phyloP scores from a whole-genome alignment of 2,329 filamentous ascomycete genomes.

The Hymenoscyphus salicellus region DNA sequence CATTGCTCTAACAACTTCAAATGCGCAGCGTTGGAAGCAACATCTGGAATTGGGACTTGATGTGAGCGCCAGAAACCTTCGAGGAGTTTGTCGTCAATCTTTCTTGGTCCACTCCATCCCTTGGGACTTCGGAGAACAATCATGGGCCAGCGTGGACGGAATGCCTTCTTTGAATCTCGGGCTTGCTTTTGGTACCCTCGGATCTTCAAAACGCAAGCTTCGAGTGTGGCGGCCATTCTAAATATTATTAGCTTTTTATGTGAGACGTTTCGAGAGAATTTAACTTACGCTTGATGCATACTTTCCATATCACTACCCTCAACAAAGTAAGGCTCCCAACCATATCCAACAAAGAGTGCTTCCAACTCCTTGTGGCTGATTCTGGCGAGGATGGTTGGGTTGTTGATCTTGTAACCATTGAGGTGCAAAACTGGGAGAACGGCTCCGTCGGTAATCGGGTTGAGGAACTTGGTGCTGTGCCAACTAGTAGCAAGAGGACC shows the following conservation, averaged over 20 bases:
- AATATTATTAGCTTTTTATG: background rate
- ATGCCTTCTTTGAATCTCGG: constrained; percentile 65
- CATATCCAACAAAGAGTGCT: constrained; percentile 68
- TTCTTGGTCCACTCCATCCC: constrained; percentile 74
- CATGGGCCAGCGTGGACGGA: constrained; percentile 75
- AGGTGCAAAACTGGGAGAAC: constrained; percentile 75
- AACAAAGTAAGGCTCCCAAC: constrained; percentile 77
- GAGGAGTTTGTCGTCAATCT: constrained; percentile 66
- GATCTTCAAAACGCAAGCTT: constrained; percentile 70
- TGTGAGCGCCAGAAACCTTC: constrained; percentile 78
- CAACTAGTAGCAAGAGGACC: constrained; percentile 75
- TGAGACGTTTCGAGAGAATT: background rate
- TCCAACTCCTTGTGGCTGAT: constrained; percentile 72
- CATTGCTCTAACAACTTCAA: constrained; percentile 68
- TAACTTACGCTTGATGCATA: constrained; percentile 66
- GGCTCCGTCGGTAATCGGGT: constrained; percentile 73
- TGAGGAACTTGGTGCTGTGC: constrained; percentile 81
- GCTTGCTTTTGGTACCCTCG: constrained; percentile 66
- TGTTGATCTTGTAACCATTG: constrained; percentile 85
- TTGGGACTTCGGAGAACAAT: constrained; percentile 74
- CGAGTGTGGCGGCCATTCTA: constrained; percentile 69
- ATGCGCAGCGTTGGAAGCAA: constrained; percentile 61
- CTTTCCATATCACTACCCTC: constrained; percentile 69
- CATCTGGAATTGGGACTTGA: constrained; percentile 73
- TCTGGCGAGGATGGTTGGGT: constrained; percentile 69